Conservation (phyloP, 805 yeast species). For the Saccharomyces jurei region DNA sequence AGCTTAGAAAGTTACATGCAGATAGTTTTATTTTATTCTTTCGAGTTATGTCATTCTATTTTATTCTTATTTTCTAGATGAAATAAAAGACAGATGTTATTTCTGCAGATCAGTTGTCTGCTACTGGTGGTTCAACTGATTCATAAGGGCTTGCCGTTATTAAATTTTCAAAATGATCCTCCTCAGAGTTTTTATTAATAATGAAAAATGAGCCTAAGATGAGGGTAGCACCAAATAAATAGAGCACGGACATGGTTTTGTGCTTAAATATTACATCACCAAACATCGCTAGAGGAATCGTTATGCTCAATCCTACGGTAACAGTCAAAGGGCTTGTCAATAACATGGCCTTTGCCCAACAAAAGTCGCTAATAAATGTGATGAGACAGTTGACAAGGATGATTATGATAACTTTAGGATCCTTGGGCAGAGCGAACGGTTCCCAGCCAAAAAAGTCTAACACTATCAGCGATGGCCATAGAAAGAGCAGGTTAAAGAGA, state of each 20-base stretch:
- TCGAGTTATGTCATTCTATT: background rate
- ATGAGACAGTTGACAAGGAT: slow-evolving; percentile 60
- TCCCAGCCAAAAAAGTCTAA: slow-evolving; percentile 62
- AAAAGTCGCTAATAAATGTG: slow-evolving; percentile 80
- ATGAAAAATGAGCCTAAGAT: slow-evolving; percentile 79
- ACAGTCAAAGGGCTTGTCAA: slow-evolving; percentile 91
- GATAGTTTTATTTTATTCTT: slow-evolving; percentile 4
- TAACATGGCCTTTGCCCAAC: slow-evolving; percentile 94
- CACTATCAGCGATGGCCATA: slow-evolving; percentile 77
- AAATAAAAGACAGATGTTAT: background rate
- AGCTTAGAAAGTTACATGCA: slow-evolving; percentile 4
- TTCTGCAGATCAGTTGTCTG: background rate
- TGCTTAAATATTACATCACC: slow-evolving; percentile 76
- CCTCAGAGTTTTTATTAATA: slow-evolving; percentile 71
- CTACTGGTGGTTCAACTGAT: background rate
- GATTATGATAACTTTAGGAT: slow-evolving; percentile 42
- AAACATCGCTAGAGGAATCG: slow-evolving; percentile 89
- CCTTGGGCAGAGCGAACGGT: slow-evolving; percentile 60
- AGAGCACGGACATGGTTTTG: slow-evolving; percentile 50
- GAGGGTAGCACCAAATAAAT: slow-evolving; percentile 69
- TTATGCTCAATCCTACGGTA: slow-evolving; percentile 86
- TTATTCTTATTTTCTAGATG: no score
- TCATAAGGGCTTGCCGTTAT: background rate
- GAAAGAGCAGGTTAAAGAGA: slow-evolving; percentile 56
- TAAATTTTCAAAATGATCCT: slow-evolving; percentile 34